Percentiles rank a stretch among this genome's conserved stretches.
Conservation (phyloP, 495 filamentous ascomycete genomes). For the Penicillium malachiteum region DNA sequence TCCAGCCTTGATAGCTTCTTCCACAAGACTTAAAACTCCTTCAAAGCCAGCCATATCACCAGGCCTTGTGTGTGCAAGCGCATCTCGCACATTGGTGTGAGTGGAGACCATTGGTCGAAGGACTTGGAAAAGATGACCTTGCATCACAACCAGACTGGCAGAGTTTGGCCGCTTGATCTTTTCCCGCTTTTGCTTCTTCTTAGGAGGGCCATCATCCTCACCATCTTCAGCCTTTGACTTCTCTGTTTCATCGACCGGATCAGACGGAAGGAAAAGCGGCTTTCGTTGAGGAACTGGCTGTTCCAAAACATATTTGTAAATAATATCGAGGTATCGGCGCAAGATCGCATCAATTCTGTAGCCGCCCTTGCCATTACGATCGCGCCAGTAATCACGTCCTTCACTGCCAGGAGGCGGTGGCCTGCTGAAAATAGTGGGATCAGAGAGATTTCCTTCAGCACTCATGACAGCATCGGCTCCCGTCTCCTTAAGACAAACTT, state of each 20-base stretch:
- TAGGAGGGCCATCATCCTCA: conserved; percentile 42
- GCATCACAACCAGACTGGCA: conserved; percentile 79
- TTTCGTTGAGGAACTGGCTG: conserved; percentile 58
- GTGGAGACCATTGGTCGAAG: conserved; percentile 73
- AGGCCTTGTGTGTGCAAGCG: conserved; percentile 62
- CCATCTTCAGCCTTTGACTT: conserved; percentile 32
- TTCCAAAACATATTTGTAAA: conserved; percentile 72
- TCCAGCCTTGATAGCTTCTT: conserved; percentile 68
- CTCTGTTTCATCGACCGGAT: conserved; percentile 45
- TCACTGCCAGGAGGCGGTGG: conserved; percentile 62
- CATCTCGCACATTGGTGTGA: conserved; percentile 79
- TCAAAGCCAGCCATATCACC: conserved; percentile 74
- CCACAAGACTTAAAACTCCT: conserved; percentile 62
- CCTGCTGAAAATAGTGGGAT: conserved; percentile 80
- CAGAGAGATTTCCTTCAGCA: conserved; percentile 89
- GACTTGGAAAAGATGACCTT: conserved; percentile 90
- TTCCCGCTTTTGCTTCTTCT: conserved; percentile 64
- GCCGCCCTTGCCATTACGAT: conserved; percentile 75
- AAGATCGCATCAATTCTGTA: conserved; percentile 87
- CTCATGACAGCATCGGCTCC: conserved; percentile 94
- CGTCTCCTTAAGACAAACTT: conserved; percentile 74
- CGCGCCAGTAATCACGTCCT: conserved; percentile 80
- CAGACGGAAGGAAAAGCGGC: conserved; percentile 73
- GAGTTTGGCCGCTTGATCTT: conserved; percentile 50
- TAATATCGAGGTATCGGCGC: conserved; percentile 84